Evolutionary conservation across 2,329 filamentous ascomycete species (phyloP).

Genomic region (Coniochaeta ligniaria): DNA sequence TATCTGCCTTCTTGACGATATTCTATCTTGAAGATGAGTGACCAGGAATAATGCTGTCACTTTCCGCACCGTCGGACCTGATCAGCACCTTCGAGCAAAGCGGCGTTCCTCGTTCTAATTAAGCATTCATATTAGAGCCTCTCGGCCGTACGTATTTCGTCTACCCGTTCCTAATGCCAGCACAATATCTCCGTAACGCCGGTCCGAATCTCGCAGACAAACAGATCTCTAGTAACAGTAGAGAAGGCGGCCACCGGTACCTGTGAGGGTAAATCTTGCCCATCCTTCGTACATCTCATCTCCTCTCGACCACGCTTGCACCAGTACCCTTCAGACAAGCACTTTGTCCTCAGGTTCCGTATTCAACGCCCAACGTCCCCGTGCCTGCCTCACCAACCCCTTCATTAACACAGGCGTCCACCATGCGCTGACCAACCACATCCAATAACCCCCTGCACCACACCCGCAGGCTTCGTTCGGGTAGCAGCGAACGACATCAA

Average conservation of each 20-base stretch:
- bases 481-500: constrained; percentile 11
- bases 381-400: not conserved
- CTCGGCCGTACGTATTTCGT: no score
- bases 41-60: no score
- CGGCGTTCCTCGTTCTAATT: not conserved
- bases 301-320: not conserved
- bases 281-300: not conserved
- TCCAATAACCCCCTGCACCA: not conserved
- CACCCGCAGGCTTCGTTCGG: not conserved
- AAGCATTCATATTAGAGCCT: not conserved
- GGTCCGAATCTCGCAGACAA: not conserved
- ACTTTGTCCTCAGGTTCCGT: not conserved
- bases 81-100: not conserved
- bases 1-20: not conserved
- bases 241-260: not conserved
- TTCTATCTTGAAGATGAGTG: no score
- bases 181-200: not conserved
- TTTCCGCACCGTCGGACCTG: no score
- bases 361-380: not conserved
- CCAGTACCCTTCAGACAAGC: not conserved
- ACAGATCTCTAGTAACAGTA: not conserved
- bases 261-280: not conserved
- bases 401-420: constrained; percentile 1
- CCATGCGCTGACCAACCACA: no score
- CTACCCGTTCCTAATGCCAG: no score